Percentiles rank a stretch among this genome's conserved stretches.
Conservation (phyloP, 768 basidiomycete genomes). For the Gyrodon lividus region DNA sequence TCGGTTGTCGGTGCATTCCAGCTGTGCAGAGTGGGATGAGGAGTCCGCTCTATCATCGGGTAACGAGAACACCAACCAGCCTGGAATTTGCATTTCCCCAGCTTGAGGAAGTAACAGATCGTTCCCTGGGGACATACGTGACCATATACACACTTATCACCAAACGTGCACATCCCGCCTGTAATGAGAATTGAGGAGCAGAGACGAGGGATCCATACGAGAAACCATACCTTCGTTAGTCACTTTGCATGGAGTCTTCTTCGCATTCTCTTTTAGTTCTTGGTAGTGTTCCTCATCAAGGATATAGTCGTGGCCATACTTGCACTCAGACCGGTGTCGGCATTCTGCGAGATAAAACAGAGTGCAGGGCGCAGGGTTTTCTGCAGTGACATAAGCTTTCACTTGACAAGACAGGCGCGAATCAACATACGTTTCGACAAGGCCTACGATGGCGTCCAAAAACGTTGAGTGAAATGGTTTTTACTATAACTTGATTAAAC, state of each 20-base stretch:
- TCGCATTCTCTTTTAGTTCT: slow-evolving; percentile 55
- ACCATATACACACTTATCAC: slow-evolving; percentile 52
- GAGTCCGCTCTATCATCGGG: slow-evolving; percentile 1
- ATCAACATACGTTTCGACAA: slow-evolving; percentile 59
- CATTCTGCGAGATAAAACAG: slow-evolving; percentile 63
- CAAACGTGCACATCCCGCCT: slow-evolving; percentile 60
- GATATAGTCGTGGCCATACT: slow-evolving; percentile 62
- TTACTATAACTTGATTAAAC: slow-evolving; percentile 16
- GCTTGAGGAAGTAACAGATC: slow-evolving; percentile 52
- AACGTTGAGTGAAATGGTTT: slow-evolving; percentile 18
- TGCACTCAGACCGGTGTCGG: slow-evolving; percentile 57
- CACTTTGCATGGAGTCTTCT: slow-evolving; percentile 60
- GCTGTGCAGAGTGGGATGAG: slow-evolving; percentile 26
- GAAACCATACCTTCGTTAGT: slow-evolving; percentile 50
- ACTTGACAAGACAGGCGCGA: slow-evolving; percentile 1
- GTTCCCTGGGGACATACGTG: slow-evolving; percentile 44
- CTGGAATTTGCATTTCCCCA: slow-evolving; percentile 59
- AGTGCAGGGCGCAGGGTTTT: slow-evolving; percentile 66
- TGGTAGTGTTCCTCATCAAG: slow-evolving; percentile 52
- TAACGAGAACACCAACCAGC: slow-evolving; percentile 44
- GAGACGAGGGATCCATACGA: not conserved
- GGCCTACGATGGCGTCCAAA: slow-evolving; percentile 35
- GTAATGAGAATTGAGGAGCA: slow-evolving; percentile 5
- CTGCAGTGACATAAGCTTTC: slow-evolving; percentile 20
- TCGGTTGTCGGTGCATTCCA: slow-evolving; percentile 39